These are phyloP conservation scores for Narthecium ossifragum DNA, from an alignment of 106 monocot species.

Conservation along the genomic window DNA sequence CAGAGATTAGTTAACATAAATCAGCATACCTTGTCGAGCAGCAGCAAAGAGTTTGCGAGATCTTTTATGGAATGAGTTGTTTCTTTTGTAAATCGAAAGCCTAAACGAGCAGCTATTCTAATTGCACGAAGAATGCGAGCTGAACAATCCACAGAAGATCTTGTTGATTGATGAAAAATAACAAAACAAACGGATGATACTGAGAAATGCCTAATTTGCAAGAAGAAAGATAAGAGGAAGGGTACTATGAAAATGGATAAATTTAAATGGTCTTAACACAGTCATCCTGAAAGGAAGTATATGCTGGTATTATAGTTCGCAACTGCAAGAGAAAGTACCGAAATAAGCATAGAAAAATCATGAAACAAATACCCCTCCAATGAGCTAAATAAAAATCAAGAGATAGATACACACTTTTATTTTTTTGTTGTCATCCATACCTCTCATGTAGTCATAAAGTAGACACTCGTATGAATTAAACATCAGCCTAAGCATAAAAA, in stretches of 20 bases:
- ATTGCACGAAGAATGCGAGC: conserved; percentile 97
- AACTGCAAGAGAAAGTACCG: conserved; percentile 38
- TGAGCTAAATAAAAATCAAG: conserved; percentile 15
- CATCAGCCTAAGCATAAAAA: conserved; percentile 72
- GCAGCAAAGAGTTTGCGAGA: conserved; percentile 52
- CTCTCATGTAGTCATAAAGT: conserved; percentile 88
- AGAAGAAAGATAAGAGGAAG: no score
- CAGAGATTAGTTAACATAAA: not conserved
- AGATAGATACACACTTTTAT: conserved; percentile 76
- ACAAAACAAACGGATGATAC: no score
- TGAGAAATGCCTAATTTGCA: no score
- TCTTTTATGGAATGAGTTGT: conserved; percentile 72
- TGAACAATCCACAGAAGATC: conserved; percentile 34
- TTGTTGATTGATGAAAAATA: no score
- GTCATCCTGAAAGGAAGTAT: conserved; percentile 80
- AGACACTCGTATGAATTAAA: conserved; percentile 66
- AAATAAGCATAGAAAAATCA: conserved; percentile 2
- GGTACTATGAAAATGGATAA: no score
- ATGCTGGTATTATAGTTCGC: conserved; percentile 69
- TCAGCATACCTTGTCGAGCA: conserved; percentile 71
- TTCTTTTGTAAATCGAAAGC: conserved; percentile 78
- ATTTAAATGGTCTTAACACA: conserved; percentile 52
- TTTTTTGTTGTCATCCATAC: conserved; percentile 88
- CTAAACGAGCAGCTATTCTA: conserved; percentile 93
- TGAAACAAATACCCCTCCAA: not conserved